These are phyloP conservation scores for Botrytis sinoallii DNA, from an alignment of 2,329 filamentous ascomycete species.

Conservation along the genomic window DNA sequence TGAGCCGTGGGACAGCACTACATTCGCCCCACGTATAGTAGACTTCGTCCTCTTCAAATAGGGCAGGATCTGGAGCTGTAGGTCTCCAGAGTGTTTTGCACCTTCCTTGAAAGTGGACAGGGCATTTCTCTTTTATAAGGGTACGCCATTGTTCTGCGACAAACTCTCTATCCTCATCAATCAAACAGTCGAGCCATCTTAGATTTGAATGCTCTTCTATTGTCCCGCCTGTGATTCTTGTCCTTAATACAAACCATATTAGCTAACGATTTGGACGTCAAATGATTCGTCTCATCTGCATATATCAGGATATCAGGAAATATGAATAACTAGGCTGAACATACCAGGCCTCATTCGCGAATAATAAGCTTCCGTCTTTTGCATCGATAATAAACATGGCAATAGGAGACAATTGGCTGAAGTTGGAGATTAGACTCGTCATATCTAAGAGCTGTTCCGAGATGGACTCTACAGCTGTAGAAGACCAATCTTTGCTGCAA, in stretches of 20 bases:
- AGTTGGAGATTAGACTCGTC: not conserved
- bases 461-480: constrained; percentile 2
- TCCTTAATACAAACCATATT: not conserved
- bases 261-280: not conserved
- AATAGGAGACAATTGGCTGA: constrained; percentile 8
- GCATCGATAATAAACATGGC: not conserved
- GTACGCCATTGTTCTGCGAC: not conserved
- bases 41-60: not conserved
- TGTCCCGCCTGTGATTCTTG: constrained; percentile 2
- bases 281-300: not conserved
- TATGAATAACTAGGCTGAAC: not conserved
- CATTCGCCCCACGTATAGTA: not conserved
- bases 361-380: not conserved
- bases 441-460: not conserved
- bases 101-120: not conserved
- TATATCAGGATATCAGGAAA: not conserved
- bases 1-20: not conserved
- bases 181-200: not conserved
- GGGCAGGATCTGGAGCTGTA: not conserved
- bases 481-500: not conserved
- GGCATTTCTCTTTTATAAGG: not conserved
- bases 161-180: not conserved
- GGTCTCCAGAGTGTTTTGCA: constrained; percentile 6
- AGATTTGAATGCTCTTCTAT: not conserved
- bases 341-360: constrained; percentile 12